phyloP scores from a whole-genome alignment of 176 grass and related monocot species.

The Bonia amplexicaulis region DNA sequence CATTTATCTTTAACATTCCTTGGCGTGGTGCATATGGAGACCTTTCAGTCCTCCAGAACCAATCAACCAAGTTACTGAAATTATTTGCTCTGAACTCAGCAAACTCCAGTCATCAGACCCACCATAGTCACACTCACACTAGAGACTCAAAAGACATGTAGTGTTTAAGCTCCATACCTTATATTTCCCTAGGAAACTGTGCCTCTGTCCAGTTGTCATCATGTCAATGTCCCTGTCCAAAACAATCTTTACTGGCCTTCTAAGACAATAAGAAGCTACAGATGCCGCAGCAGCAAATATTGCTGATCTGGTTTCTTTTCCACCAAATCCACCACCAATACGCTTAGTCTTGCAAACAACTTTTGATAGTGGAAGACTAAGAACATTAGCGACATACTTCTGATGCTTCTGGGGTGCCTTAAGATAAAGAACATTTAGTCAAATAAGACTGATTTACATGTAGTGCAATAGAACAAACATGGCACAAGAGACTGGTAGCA shows the following conservation, averaged over 20 bases:
- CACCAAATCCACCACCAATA: conserved; percentile 96
- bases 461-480: conserved; percentile 5
- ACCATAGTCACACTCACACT: background rate
- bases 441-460: background rate
- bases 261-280: conserved; percentile 67
- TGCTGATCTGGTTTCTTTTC: conserved; percentile 87
- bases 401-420: conserved; percentile 83
- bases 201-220: conserved; percentile 81
- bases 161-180: conserved; percentile 51
- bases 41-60: background rate
- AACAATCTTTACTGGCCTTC: conserved; percentile 76
- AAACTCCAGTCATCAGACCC: background rate
- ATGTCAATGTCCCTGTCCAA: conserved; percentile 92
- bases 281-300: conserved; percentile 72
- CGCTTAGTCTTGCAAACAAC: conserved; percentile 94
- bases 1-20: background rate
- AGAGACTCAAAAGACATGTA: background rate
- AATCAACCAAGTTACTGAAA: background rate
- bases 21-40: background rate
- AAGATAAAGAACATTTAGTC: conserved; percentile 21
- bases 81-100: conserved; percentile 2
- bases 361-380: conserved; percentile 82
- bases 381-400: conserved; percentile 54
- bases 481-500: background rate
- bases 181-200: conserved; percentile 92